phyloP scores from a whole-genome alignment of 495 filamentous ascomycete species.

The Penicillium silybi region DNA sequence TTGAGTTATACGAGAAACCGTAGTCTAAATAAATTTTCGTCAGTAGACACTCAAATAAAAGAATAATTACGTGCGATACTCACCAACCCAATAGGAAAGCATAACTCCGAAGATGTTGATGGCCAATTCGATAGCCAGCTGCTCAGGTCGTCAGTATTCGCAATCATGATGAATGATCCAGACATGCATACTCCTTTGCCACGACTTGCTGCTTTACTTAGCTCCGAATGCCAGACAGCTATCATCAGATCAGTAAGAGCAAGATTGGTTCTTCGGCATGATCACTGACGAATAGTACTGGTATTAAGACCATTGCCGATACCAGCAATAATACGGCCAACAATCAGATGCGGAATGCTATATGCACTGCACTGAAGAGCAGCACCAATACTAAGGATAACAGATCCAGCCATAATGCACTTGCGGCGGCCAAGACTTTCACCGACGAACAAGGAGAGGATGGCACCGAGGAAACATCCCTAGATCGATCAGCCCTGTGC shows the following conservation, averaged over 20 bases:
- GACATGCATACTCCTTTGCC: constrained; percentile 52
- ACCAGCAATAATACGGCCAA: constrained; percentile 46
- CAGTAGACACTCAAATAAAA: too few species aligned
- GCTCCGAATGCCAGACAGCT: constrained; percentile 54
- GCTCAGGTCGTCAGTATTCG: constrained; percentile 1
- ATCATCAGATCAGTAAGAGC: background rate
- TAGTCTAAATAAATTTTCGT: constrained; percentile 17
- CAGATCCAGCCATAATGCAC: constrained; percentile 48
- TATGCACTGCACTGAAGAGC: constrained; percentile 52
- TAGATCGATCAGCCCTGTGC: constrained; percentile 17
- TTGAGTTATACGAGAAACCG: constrained; percentile 30
- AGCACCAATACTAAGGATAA: constrained; percentile 53
- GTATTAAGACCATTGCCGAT: constrained; percentile 48
- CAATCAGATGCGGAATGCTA: constrained; percentile 47
- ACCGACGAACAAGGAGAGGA: constrained; percentile 46
- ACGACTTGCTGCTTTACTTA: constrained; percentile 56
- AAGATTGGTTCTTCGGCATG: background rate
- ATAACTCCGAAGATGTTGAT: constrained; percentile 56
- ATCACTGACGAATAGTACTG: constrained; percentile 43
- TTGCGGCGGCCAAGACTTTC: constrained; percentile 52
- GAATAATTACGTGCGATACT: constrained; percentile 1
- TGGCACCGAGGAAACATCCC: constrained; percentile 57
- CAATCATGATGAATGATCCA: background rate
- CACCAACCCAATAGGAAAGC: constrained; percentile 37
- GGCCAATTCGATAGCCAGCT: constrained; percentile 52